A percentile compares a stretch with the other conserved stretches of the same genome.
These are phyloP conservation scores for Albifimbria verrucaria DNA, from an alignment of 2,329 filamentous ascomycete species.

Conservation along the genomic window DNA sequence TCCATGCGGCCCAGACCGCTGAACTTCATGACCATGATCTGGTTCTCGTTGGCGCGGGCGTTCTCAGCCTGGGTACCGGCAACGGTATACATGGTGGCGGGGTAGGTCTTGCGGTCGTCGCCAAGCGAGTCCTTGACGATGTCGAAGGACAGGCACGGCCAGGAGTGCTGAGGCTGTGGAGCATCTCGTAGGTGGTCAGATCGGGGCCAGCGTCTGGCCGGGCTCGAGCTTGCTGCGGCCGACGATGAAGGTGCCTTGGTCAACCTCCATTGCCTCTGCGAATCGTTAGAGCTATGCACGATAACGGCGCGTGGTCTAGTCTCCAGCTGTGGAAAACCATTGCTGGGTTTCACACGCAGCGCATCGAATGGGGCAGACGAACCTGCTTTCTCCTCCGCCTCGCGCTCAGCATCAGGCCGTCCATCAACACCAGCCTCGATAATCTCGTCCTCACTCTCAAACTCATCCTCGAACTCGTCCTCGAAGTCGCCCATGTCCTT, in stretches of 20 bases:
- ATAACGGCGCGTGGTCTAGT: too few species aligned
- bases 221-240: conserved; percentile 87
- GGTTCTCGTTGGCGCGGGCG: conserved; percentile 75
- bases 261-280: conserved; percentile 81
- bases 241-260: conserved; percentile 93
- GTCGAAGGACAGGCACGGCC: conserved; percentile 97
- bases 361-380: too few species aligned
- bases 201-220: conserved; percentile 87
- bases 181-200: conserved; percentile 93
- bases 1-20: conserved; percentile 89
- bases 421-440: conserved; percentile 93
- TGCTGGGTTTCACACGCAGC: too few species aligned
- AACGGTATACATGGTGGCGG: conserved; percentile 91
- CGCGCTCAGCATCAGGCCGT: conserved; percentile 84
- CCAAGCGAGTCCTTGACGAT: conserved; percentile 83
- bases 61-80: conserved; percentile 89
- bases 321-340: too few species aligned
- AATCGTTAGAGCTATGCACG: not conserved
- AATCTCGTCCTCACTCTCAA: conserved; percentile 86
- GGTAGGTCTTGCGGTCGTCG: conserved; percentile 87
- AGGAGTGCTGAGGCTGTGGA: conserved; percentile 93
- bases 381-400: conserved; percentile 85
- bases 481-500: conserved; percentile 78
- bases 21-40: conserved; percentile 94
- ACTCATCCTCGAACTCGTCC: conserved; percentile 91